phyloP scores from a whole-genome alignment of 208 protist genomes.

The Leptomonas seymouri region DNA sequence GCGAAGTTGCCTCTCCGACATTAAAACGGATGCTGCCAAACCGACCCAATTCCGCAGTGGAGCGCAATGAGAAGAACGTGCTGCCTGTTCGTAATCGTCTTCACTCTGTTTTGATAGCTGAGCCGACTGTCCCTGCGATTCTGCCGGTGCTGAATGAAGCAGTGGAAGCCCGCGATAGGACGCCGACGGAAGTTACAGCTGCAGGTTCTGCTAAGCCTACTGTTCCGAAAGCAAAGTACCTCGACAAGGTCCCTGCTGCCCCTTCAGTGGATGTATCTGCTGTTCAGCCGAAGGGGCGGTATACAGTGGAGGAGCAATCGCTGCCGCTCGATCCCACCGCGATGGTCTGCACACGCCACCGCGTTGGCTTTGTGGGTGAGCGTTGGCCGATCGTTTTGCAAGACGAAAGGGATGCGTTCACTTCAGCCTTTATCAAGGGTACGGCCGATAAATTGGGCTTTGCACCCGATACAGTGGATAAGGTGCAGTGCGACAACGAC shows the following conservation, averaged over 20 bases:
- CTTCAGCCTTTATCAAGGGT: constrained; percentile 49
- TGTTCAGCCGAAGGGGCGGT: constrained; percentile 1
- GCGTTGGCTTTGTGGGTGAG: constrained; percentile 72
- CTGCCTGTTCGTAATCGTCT: neutral
- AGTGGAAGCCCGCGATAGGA: neutral
- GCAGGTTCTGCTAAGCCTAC: neutral
- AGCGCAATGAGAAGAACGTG: neutral
- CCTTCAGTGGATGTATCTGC: constrained; percentile 7
- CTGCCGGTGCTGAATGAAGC: neutral
- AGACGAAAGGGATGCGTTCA: constrained; percentile 33
- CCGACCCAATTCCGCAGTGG: neutral
- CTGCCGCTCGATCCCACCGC: neutral
- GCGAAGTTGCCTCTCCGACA: neutral
- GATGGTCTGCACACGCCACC: constrained; percentile 36
- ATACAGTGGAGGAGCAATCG: constrained; percentile 4
- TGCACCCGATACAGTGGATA: constrained; percentile 41
- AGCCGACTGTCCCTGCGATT: neutral
- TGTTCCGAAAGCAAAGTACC: neutral
- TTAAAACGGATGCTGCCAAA: neutral
- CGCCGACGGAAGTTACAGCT: neutral
- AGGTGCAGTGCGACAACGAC: constrained; percentile 45
- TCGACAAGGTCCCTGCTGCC: neutral
- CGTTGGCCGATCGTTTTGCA: constrained; percentile 51
- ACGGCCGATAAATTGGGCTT: constrained; percentile 35
- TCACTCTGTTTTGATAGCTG: neutral